phyloP scores from a whole-genome alignment of 176 grass and related monocot genomes.

The Cenchrus purpureus region DNA sequence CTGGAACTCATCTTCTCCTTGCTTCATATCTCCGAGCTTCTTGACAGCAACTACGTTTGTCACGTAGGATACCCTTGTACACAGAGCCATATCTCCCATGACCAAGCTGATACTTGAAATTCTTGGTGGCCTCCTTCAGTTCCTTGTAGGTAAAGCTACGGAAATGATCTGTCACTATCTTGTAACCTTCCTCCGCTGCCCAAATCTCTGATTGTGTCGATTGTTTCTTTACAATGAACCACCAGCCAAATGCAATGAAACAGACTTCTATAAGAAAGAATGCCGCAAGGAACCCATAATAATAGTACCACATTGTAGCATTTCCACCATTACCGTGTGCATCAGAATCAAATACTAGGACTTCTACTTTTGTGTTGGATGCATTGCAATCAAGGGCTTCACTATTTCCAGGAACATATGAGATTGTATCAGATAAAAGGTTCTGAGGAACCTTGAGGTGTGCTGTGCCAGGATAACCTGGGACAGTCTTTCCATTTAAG shows the following conservation, averaged over 20 bases:
- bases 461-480: slow-evolving; percentile 19
- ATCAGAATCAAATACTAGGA: slow-evolving; percentile 12
- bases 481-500: slow-evolving; percentile 37
- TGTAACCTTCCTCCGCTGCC: slow-evolving; percentile 52
- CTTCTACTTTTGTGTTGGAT: neutral
- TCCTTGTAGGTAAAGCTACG: slow-evolving; percentile 36
- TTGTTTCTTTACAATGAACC: slow-evolving; percentile 39
- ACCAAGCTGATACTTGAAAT: slow-evolving; percentile 33
- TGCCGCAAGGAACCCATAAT: slow-evolving; percentile 26
- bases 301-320: slow-evolving; percentile 34
- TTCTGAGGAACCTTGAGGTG: slow-evolving; percentile 42
- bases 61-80: slow-evolving; percentile 31
- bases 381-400: neutral
- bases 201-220: slow-evolving; percentile 11
- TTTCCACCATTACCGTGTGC: neutral
- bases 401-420: neutral
- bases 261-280: slow-evolving; percentile 44
- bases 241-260: slow-evolving; percentile 54
- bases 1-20: slow-evolving; percentile 32
- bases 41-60: slow-evolving; percentile 29
- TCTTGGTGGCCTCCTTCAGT: slow-evolving; percentile 14
- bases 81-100: slow-evolving; percentile 38
- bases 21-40: slow-evolving; percentile 25
- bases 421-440: neutral
- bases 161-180: slow-evolving; percentile 47